These are phyloP conservation scores for Lipomyces orientalis DNA, from an alignment of 805 yeast species.

Conservation along the genomic window DNA sequence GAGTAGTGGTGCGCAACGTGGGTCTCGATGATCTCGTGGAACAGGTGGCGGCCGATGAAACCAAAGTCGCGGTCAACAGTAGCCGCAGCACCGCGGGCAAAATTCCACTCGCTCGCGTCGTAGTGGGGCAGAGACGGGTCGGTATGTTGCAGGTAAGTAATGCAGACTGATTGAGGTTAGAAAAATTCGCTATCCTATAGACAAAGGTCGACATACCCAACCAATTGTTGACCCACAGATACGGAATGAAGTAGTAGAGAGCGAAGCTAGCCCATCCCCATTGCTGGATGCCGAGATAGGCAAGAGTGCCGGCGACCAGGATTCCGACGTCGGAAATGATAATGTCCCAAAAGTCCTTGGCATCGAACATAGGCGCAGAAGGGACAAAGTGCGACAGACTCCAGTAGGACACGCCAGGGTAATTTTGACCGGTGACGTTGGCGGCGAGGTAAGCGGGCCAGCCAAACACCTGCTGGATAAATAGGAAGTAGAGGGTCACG, in stretches of 20 bases:
- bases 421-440: conserved; percentile 79
- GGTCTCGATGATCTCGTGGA: conserved; percentile 90
- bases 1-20: conserved; percentile 87
- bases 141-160: conserved; percentile 84
- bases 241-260: conserved; percentile 78
- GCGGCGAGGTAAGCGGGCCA: conserved; percentile 70
- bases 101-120: conserved; percentile 73
- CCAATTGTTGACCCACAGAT: conserved; percentile 86
- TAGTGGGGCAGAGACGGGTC: conserved; percentile 83
- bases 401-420: conserved; percentile 54
- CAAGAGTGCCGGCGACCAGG: conserved; percentile 50
- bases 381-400: conserved; percentile 75
- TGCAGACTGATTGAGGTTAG: conserved; percentile 59
- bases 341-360: conserved; percentile 72
- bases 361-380: conserved; percentile 72
- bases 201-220: conserved; percentile 43
- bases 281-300: conserved; percentile 61
- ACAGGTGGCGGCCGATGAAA: conserved; percentile 73
- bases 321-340: conserved; percentile 77
- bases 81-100: conserved; percentile 86
- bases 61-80: conserved; percentile 87
- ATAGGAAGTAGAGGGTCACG: conserved; percentile 58
- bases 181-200: not conserved
- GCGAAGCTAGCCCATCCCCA: conserved; percentile 68
- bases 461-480: conserved; percentile 78